phyloP scores from a whole-genome alignment of 2,329 filamentous ascomycete species.

The Cadophora gregata region DNA sequence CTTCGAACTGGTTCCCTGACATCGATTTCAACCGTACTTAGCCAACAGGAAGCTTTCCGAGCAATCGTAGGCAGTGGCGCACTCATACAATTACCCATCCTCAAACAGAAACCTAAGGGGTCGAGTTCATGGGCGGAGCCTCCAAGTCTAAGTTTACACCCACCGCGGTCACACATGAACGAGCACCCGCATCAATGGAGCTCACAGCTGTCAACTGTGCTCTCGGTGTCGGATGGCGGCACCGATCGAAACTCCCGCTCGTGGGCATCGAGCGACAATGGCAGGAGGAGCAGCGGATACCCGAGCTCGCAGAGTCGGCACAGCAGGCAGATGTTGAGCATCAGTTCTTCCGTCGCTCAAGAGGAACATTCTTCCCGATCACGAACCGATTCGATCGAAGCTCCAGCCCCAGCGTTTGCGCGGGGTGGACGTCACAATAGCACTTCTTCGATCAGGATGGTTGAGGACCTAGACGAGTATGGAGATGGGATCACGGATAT shows the following conservation, averaged over 20 bases:
- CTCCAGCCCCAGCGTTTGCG: conserved; percentile 53
- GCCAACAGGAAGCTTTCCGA: conserved; percentile 41
- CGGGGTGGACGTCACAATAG: conserved; percentile 43
- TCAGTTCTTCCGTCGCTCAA: conserved; percentile 54
- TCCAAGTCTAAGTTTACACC: conserved; percentile 39
- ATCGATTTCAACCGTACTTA: conserved; percentile 60
- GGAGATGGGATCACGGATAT: conserved; percentile 69
- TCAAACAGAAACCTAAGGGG: conserved; percentile 30
- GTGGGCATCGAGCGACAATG: conserved; percentile 47
- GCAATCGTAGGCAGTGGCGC: conserved; percentile 41
- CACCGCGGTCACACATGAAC: conserved; percentile 51
- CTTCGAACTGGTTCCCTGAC: conserved; percentile 59
- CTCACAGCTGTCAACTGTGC: conserved; percentile 67
- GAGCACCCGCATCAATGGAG: conserved; percentile 65
- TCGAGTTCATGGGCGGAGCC: conserved; percentile 46
- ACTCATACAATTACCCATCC: conserved; percentile 36
- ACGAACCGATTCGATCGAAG: conserved; percentile 52
- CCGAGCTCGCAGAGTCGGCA: conserved; percentile 55
- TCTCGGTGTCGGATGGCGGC: conserved; percentile 64
- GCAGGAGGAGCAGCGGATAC: conserved; percentile 57
- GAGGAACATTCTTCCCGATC: conserved; percentile 33
- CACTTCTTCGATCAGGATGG: conserved; percentile 50
- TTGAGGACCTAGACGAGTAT: conserved; percentile 67
- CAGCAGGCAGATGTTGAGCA: conserved; percentile 62
- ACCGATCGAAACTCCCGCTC: conserved; percentile 56